phyloP scores from a whole-genome alignment of 768 basidiomycete species.

The Russula sp. region DNA sequence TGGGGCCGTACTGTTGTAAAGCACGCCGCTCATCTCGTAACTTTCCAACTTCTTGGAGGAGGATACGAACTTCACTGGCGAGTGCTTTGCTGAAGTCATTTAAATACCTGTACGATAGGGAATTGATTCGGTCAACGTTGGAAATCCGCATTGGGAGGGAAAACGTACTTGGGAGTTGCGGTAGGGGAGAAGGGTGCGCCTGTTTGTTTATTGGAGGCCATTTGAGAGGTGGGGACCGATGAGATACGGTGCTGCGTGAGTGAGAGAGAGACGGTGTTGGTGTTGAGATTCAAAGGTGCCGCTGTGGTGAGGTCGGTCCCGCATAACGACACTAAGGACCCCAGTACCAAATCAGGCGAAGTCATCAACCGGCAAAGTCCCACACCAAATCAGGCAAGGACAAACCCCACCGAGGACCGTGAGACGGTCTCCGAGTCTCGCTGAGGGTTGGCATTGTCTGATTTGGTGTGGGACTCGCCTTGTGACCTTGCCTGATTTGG shows the following conservation, averaged over 20 bases:
- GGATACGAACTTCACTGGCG: slow-evolving; percentile 54
- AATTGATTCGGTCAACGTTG: not conserved
- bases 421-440: too few relatives aligned
- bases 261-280: not conserved
- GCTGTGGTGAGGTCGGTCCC: not conserved
- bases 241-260: not conserved
- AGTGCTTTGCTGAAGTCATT: slow-evolving; percentile 61
- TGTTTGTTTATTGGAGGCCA: slow-evolving; percentile 7
- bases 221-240: not conserved
- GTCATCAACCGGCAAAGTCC: too few relatives aligned
- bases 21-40: slow-evolving; percentile 53
- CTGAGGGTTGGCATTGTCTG: too few relatives aligned
- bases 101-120: slow-evolving; percentile 37
- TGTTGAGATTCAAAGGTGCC: not conserved
- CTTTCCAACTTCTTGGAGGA: slow-evolving; percentile 55
- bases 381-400: too few relatives aligned
- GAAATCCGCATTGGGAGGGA: not conserved
- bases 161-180: slow-evolving; percentile 14
- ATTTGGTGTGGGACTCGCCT: too few relatives aligned
- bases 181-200: slow-evolving; percentile 8
- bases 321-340: too few relatives aligned
- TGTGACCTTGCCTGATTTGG: too few relatives aligned
- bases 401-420: too few relatives aligned
- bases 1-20: slow-evolving; percentile 45
- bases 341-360: too few relatives aligned